phyloP scores from a whole-genome alignment of 176 grass and related monocot species.

The Rhipidocladum racemiflorum region DNA sequence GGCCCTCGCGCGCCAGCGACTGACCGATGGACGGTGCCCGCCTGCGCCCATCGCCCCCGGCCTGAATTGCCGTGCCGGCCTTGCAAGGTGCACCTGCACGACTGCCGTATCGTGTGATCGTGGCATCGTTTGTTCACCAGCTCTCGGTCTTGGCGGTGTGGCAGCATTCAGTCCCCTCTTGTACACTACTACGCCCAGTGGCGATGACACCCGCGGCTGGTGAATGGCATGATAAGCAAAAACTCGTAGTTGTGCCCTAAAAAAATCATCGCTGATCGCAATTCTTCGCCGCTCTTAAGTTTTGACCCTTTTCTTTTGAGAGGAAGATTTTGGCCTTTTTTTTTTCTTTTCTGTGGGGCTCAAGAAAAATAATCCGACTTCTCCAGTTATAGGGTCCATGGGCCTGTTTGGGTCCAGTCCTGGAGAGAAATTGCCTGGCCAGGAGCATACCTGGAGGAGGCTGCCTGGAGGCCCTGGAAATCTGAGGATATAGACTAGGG shows the following conservation, averaged over 20 bases:
- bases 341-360: too few relatives aligned
- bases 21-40: background rate
- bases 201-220: background rate
- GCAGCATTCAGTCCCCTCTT: background rate
- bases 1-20: background rate
- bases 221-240: background rate
- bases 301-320: too few relatives aligned
- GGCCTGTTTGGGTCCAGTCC: too few relatives aligned
- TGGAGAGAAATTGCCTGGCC: too few relatives aligned
- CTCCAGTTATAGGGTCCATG: too few relatives aligned
- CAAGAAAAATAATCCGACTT: too few relatives aligned
- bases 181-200: background rate
- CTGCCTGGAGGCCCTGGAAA: too few relatives aligned
- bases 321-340: too few relatives aligned
- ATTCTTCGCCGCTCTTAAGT: too few relatives aligned
- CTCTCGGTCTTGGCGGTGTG: background rate
- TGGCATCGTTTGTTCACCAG: background rate
- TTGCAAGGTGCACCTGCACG: background rate
- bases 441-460: too few relatives aligned
- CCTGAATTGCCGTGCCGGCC: background rate
- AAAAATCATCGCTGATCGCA: background rate
- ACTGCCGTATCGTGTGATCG: background rate
- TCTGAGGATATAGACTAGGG: too few relatives aligned
- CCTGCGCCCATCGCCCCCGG: background rate
- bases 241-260: too few relatives aligned